These are phyloP conservation scores for Peronosclerospora sorghi DNA, from an alignment of 352 stramenopile species.

Conservation along the genomic window DNA sequence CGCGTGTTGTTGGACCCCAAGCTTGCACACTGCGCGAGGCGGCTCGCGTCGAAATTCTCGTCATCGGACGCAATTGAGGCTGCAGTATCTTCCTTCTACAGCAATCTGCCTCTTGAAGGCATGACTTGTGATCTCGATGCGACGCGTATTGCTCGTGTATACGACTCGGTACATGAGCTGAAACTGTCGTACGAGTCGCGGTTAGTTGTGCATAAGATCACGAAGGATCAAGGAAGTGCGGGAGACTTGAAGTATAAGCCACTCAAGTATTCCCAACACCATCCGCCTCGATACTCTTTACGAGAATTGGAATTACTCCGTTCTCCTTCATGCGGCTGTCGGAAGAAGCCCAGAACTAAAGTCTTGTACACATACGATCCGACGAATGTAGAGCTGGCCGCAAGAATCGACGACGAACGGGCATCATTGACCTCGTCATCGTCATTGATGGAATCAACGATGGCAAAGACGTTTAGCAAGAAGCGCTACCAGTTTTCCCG, in stretches of 20 bases:
- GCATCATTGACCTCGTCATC: slow-evolving; percentile 9
- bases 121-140: slow-evolving; percentile 72
- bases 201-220: slow-evolving; percentile 43
- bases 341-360: slow-evolving; percentile 16
- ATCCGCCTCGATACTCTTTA: slow-evolving; percentile 39
- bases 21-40: slow-evolving; percentile 26
- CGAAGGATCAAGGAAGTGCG: slow-evolving; percentile 15
- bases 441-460: slow-evolving; percentile 2
- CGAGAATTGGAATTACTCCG: slow-evolving; percentile 23
- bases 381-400: slow-evolving; percentile 16
- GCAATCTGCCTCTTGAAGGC: slow-evolving; percentile 39
- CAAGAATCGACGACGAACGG: slow-evolving; percentile 13
- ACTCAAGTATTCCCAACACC: slow-evolving; percentile 49
- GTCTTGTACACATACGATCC: slow-evolving; percentile 23
- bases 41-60: slow-evolving; percentile 30
- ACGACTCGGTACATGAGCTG: slow-evolving; percentile 43
- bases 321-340: slow-evolving; percentile 14
- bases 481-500: slow-evolving; percentile 10
- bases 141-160: slow-evolving; percentile 48
- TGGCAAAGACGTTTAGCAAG: slow-evolving; percentile 11
- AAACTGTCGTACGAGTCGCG: slow-evolving; percentile 72
- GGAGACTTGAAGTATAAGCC: slow-evolving; percentile 65
- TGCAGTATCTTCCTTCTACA: slow-evolving; percentile 50
- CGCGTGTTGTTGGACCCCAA: slow-evolving; percentile 23
- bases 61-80: slow-evolving; percentile 27